Evolutionary conservation across 305 asterid genomes (phyloP), one percentile per base, ranked within the genome.

Genomic region (Nicotiana rustica): DNA sequence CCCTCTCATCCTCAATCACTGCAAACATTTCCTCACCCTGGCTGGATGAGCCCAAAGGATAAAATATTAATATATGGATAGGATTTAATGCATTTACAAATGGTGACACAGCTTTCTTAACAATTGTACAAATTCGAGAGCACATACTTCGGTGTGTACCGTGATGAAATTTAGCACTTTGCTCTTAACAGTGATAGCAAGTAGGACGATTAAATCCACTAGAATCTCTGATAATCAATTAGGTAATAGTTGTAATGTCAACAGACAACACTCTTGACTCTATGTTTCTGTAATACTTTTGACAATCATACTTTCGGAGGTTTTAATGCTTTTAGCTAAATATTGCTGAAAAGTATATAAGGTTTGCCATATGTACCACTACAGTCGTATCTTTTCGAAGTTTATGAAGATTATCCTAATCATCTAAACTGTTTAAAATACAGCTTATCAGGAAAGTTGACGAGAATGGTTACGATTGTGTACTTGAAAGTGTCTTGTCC

Each of bases 1-100:
- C n/a, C 33, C 77, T 68, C 77, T 68, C 77, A 68, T n/a, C 55
- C 77, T 68, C 9, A n/a, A 19, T 59, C 65, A 68, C 56, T 36
- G 33, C 77, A 52, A 36, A 68, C 55, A 68, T 68, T 68, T 68
- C 33, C 77, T 36, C 56, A 68, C 56, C 18, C 77, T 68, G 56
- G 4, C 77, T 2, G 56, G 77, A 38, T 68, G 77, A 68, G 77
- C 77, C 44, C 31, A 41, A 38, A 70, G 78, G 60, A 70, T 41
- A 70, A 70, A 70, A 59, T 59, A n/a, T 59, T 59, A 59, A 59
- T 44, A 70, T 70, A 19, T 12, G 18, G 36, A 70, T 70, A 70
- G 59, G 78, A 41, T 70, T 70, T 19, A 49, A 41, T 41, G 19
- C 36, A 19, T 41, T 70, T 70, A 10, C 77, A 35, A 70, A 41